phyloP scores from a whole-genome alignment of 2,329 filamentous ascomycete species.

The Neospermospora avenae region DNA sequence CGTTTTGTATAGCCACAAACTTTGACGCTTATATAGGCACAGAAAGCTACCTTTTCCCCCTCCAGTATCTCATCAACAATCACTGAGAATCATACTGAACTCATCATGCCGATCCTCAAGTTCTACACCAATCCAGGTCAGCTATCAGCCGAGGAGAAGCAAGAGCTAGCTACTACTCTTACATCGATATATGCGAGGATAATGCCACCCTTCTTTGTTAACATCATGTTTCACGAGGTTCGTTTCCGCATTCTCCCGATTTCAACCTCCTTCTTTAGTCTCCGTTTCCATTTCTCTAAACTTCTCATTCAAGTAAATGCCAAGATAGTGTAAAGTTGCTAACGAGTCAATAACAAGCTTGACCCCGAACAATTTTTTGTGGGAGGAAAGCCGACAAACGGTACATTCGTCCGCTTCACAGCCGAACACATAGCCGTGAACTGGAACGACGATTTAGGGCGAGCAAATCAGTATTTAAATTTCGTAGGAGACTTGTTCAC shows the following conservation, averaged over 20 bases:
- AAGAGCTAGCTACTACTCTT: slow-evolving; percentile 15
- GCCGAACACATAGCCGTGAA: slow-evolving; percentile 25
- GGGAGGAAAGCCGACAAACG: slow-evolving; percentile 13
- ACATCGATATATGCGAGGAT: slow-evolving; percentile 14
- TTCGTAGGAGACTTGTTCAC: slow-evolving; percentile 18
- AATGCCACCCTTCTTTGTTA: slow-evolving; percentile 24
- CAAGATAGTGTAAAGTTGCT: background rate
- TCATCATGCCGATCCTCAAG: slow-evolving; percentile 21
- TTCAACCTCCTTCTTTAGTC: background rate
- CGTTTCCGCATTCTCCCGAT: background rate
- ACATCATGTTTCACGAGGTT: slow-evolving; percentile 23
- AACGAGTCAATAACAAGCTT: background rate
- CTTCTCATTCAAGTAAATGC: background rate
- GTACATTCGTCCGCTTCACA: slow-evolving; percentile 23
- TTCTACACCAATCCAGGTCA: slow-evolving; percentile 20
- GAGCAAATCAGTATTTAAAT: slow-evolving; percentile 14
- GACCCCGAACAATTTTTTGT: slow-evolving; percentile 19
- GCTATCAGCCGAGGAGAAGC: slow-evolving; percentile 18
- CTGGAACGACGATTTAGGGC: slow-evolving; percentile 3
- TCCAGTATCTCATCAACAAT: background rate
- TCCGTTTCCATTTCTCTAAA: background rate
- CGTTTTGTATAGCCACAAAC: background rate
- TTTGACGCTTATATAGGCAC: background rate
- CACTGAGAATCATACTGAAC: background rate
- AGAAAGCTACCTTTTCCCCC: background rate